Base-by-base conservation (phyloP, 2,329 filamentous ascomycete species). In the Colletotrichum trifolii region DNA sequence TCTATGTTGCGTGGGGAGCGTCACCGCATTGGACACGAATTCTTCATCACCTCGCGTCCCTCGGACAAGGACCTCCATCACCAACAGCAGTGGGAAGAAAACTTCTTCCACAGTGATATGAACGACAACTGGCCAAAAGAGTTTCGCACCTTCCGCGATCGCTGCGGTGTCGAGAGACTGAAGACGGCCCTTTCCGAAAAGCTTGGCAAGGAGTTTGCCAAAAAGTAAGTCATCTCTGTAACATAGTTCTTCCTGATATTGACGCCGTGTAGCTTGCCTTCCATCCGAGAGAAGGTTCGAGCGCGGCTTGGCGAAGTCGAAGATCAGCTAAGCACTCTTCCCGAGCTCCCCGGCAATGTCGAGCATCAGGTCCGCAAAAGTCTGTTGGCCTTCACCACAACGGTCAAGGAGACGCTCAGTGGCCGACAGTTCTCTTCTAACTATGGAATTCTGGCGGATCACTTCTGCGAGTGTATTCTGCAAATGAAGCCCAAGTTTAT, bases 11-110 rank as follows among this genome's bases (percentile, higher is more conserved):
- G 81, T 0, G 87, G 88, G 0, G 73, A 85, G 2, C 84, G 85
- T 2, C 92, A 92, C 64, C 72, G 74, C 0, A 85, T 94, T 0
- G 89, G 89, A 0, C 83, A 92, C n/a, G 91, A 91, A 0, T 97
- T 95, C 72, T 96, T 90, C 67, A 87, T 92, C 8, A 92, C 94
- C 0, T 91, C 90, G 0, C 87, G 90, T 1, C 89, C 90, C 3
- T 84, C 86, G 35, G 79, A 77, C 0, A 82, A 87, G 54, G 77
- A 82, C 0, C 78, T 90, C 0, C 83, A 85, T 2, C 77, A 82
- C n/a, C 79, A 86, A 3, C 78, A 77, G 8, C 76, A 75, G 2
- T 86, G 81, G 78, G 86, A 89, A 55, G 81, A 85, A 11, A 71
- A 76, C 0, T 82, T 87, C 47, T 88, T 89, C 60, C 78, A 82